Evolutionary conservation across 192 early-diverging fungal species (phyloP).

Genomic region (Linnemannia zychae): DNA sequence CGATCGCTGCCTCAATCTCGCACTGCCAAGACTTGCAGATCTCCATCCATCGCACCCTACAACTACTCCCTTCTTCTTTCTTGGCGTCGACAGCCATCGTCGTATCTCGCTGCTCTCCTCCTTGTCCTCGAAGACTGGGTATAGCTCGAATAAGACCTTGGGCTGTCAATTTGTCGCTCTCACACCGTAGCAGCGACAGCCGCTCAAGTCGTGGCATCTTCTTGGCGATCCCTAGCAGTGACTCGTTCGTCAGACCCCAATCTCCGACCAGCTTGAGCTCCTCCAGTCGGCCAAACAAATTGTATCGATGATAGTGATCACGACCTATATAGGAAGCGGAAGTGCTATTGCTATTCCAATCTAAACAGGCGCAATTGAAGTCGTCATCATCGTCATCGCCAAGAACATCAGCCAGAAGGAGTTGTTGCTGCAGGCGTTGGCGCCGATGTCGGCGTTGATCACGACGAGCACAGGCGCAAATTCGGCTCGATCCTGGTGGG

Average conservation of each 20-base stretch:
- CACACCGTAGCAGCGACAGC: conserved; percentile 39
- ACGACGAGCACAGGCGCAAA: background rate
- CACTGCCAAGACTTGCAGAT: conserved; percentile 33
- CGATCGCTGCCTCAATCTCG: conserved; percentile 10
- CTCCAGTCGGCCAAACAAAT: conserved; percentile 16
- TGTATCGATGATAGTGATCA: background rate
- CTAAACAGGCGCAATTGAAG: background rate
- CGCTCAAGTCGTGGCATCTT: conserved; percentile 26
- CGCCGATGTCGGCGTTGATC: background rate
- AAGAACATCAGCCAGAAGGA: background rate
- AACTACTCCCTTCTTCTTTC: no score
- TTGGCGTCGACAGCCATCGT: no score
- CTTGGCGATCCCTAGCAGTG: conserved; percentile 23
- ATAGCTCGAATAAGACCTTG: conserved; percentile 16
- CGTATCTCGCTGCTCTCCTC: background rate
- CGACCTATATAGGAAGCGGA: background rate
- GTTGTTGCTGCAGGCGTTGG: background rate
- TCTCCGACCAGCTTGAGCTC: conserved; percentile 40
- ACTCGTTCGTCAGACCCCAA: conserved; percentile 33
- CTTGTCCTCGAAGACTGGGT: background rate
- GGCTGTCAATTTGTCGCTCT: conserved; percentile 27
- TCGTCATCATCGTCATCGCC: background rate
- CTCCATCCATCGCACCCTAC: conserved; percentile 14
- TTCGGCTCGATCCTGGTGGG: background rate
- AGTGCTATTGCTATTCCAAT: background rate